A percentile compares a stretch with the other conserved stretches of the same genome.
Evolutionary conservation across 768 basidiomycete species (phyloP).

Genomic region (Pleurotus tuoliensis): DNA sequence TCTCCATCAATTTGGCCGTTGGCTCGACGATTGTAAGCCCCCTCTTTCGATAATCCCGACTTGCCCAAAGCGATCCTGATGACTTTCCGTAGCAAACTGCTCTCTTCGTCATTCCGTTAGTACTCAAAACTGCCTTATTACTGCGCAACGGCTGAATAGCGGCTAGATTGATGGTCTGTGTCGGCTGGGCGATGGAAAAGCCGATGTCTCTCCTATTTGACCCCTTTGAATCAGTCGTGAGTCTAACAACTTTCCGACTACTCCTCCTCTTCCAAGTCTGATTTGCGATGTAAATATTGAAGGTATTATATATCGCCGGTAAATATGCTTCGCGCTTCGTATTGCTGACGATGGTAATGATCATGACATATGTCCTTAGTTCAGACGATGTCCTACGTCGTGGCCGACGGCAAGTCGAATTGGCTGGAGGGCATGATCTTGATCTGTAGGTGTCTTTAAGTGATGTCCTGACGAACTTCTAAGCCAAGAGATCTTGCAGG

Average conservation of each 20-base stretch:
- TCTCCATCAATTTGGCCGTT: constrained; percentile 77
- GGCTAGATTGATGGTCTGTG: constrained; percentile 60
- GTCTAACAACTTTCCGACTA: constrained; percentile 22
- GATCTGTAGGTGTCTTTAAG: constrained; percentile 6
- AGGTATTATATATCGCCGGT: constrained; percentile 36
- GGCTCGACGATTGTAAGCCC: constrained; percentile 66
- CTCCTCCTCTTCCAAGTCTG: background rate
- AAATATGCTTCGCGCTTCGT: constrained; percentile 3
- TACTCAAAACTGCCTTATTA: constrained; percentile 2
- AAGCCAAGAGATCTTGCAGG: constrained; percentile 26
- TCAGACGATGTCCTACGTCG: constrained; percentile 79
- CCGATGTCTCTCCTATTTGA: constrained; percentile 82
- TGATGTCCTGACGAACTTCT: background rate
- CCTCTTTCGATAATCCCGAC: background rate
- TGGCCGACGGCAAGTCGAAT: constrained; percentile 79
- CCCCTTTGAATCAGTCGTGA: constrained; percentile 66
- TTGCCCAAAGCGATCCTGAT: background rate
- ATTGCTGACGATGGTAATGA: background rate
- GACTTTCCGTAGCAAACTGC: constrained; percentile 56
- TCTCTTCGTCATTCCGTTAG: constrained; percentile 62
- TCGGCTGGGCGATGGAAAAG: constrained; percentile 82
- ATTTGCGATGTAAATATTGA: background rate
- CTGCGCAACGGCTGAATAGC: background rate
- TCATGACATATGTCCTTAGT: constrained; percentile 33
- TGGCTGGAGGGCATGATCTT: constrained; percentile 74